A percentile compares a stretch with the other conserved stretches of the same genome.
phyloP scores from a whole-genome alignment of 2,329 filamentous ascomycete species.

The Atkinsonella hypoxylon region DNA sequence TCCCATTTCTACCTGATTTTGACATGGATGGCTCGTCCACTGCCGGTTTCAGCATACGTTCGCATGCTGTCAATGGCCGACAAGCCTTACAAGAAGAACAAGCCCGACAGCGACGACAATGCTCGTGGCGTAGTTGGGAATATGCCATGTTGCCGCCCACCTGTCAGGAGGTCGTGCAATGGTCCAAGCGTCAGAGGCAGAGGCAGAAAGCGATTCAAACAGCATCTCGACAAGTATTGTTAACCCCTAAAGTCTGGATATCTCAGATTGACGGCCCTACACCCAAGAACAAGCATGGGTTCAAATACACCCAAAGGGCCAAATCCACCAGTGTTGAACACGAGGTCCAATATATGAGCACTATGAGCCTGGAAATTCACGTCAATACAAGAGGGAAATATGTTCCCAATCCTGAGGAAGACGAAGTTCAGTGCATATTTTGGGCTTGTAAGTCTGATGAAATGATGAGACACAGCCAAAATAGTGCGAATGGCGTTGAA shows the following conservation, averaged over 20 bases:
- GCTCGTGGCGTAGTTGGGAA: slow-evolving; percentile 58
- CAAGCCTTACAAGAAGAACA: slow-evolving; percentile 37
- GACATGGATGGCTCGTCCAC: slow-evolving; percentile 46
- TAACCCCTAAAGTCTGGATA: slow-evolving; percentile 29
- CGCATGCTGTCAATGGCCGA: slow-evolving; percentile 35
- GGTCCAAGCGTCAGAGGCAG: slow-evolving; percentile 39
- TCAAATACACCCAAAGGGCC: slow-evolving; percentile 72
- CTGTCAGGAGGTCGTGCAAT: slow-evolving; percentile 54
- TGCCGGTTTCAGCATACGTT: slow-evolving; percentile 42
- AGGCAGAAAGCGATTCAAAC: slow-evolving; percentile 11
- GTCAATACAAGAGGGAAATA: slow-evolving; percentile 74
- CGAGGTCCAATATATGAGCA: slow-evolving; percentile 89
- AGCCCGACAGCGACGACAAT: slow-evolving; percentile 34
- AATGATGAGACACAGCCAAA: slow-evolving; percentile 18
- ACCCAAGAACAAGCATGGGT: slow-evolving; percentile 67
- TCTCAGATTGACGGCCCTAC: slow-evolving; percentile 88
- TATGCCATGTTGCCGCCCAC: slow-evolving; percentile 60
- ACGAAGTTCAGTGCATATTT: slow-evolving; percentile 79
- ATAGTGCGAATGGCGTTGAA: slow-evolving; percentile 36
- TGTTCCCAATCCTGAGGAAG: slow-evolving; percentile 79
- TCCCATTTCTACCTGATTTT: slow-evolving; percentile 74
- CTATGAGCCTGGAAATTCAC: slow-evolving; percentile 88
- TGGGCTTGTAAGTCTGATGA: slow-evolving; percentile 80
- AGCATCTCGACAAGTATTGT: slow-evolving; percentile 12
- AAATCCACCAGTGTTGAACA: slow-evolving; percentile 67